A percentile compares a stretch with the other conserved stretches of the same genome.
phyloP scores from a whole-genome alignment of 176 grass and related monocot species.

The Musa beccarii region DNA sequence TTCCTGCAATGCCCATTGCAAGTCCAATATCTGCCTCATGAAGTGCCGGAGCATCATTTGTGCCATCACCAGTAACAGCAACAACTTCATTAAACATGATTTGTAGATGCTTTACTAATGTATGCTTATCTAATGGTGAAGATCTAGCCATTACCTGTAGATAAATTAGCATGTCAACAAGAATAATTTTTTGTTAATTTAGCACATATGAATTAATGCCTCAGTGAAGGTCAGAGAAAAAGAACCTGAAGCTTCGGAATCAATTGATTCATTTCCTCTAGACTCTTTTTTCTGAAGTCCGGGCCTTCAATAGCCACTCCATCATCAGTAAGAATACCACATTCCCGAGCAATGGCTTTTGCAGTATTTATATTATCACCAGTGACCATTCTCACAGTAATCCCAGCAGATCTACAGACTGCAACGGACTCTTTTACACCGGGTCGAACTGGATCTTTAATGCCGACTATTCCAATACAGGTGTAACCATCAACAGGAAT shows the following conservation, averaged over 20 bases:
- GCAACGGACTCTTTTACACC: slow-evolving; percentile 95
- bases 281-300: slow-evolving; percentile 74
- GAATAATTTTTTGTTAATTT: slow-evolving; percentile 5
- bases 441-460: slow-evolving; percentile 91
- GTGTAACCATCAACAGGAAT: slow-evolving; percentile 64
- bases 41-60: slow-evolving; percentile 85
- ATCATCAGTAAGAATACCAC: slow-evolving; percentile 89
- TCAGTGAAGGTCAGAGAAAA: slow-evolving; percentile 22
- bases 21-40: slow-evolving; percentile 96
- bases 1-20: slow-evolving; percentile 93
- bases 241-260: slow-evolving; percentile 90
- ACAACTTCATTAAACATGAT: slow-evolving; percentile 69
- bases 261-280: slow-evolving; percentile 61
- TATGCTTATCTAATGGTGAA: slow-evolving; percentile 78
- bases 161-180: slow-evolving; percentile 17
- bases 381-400: slow-evolving; percentile 93
- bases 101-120: slow-evolving; percentile 63
- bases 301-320: slow-evolving; percentile 89
- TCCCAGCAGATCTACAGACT: slow-evolving; percentile 71
- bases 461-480: slow-evolving; percentile 87
- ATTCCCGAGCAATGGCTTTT: slow-evolving; percentile 86
- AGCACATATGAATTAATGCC: slow-evolving; percentile 5
- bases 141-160: slow-evolving; percentile 76
- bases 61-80: slow-evolving; percentile 97
- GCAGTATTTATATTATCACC: slow-evolving; percentile 97